Conservation (phyloP, 2,329 filamentous ascomycete species). For the Aspergillus pseudoglaucus region DNA sequence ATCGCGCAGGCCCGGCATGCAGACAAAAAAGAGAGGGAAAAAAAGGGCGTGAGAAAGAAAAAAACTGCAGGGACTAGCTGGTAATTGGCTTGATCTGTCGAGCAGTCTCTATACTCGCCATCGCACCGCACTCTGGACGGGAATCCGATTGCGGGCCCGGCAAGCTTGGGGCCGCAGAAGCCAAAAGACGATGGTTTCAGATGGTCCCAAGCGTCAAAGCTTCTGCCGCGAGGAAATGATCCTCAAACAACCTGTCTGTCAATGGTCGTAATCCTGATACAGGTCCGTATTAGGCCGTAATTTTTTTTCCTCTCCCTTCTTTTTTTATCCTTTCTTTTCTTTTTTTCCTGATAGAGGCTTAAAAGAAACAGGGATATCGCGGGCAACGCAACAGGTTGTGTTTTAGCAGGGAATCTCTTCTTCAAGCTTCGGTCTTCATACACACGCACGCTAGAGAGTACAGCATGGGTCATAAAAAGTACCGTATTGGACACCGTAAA, state of each 20-base stretch:
- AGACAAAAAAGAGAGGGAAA: conserved; percentile 13
- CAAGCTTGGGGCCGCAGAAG: conserved; percentile 14
- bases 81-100: conserved; percentile 1
- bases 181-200: conserved; percentile 19
- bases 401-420: background rate
- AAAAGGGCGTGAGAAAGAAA: conserved; percentile 8
- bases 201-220: conserved; percentile 16
- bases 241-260: conserved; percentile 1
- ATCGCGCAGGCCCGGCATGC: conserved; percentile 13
- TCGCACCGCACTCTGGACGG: background rate
- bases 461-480: background rate
- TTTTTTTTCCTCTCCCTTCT: background rate
- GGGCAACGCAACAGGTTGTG: background rate
- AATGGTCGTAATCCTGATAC: background rate
- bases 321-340: background rate
- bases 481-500: background rate
- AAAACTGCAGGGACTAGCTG: conserved; percentile 11
- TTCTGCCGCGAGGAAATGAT: conserved; percentile 3
- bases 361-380: background rate
- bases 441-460: no score
- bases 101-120: background rate
- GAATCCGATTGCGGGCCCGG: conserved; percentile 6
- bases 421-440: no score
- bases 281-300: background rate
- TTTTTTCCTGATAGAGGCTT: background rate